phyloP scores from a whole-genome alignment of 306 rosid genomes.

The Nissolia schottii region DNA sequence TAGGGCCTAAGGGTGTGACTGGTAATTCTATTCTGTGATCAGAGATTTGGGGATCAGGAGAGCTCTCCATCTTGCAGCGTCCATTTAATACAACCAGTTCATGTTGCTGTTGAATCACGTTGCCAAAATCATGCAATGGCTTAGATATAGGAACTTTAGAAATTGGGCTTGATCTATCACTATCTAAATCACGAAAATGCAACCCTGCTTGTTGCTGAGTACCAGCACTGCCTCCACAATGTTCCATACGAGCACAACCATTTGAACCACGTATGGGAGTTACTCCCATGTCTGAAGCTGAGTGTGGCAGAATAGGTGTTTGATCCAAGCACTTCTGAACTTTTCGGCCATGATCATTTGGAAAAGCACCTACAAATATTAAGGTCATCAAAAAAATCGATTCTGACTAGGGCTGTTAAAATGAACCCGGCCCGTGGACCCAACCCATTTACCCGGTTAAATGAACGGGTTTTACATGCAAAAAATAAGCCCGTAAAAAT shows the following conservation, averaged over 20 bases:
- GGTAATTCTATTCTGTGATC: conserved; percentile 24
- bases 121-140: conserved; percentile 15
- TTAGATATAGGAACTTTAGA: conserved; percentile 9
- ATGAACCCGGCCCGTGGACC: no score
- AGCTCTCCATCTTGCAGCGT: conserved; percentile 23
- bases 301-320: conserved; percentile 1
- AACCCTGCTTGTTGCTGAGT: conserved; percentile 12
- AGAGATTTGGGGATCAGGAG: conserved; percentile 12
- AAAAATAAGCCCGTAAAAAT: no score
- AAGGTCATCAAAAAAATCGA: neutral
- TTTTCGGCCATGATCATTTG: conserved; percentile 16
- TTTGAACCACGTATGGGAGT: conserved; percentile 23
- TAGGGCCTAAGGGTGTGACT: conserved; percentile 4
- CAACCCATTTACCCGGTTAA: no score
- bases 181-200: neutral
- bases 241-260: conserved; percentile 1
- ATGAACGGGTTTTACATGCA: no score
- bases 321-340: conserved; percentile 32
- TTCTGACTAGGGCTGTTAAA: no score
- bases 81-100: conserved; percentile 30
- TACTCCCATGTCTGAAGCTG: conserved; percentile 19
- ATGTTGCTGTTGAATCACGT: conserved; percentile 25
- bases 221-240: conserved; percentile 11
- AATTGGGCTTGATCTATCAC: conserved; percentile 19
- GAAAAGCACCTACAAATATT: conserved; percentile 35